Conservation (phyloP, 163 green algal genomes). For the Prototheca wickerhamii region DNA sequence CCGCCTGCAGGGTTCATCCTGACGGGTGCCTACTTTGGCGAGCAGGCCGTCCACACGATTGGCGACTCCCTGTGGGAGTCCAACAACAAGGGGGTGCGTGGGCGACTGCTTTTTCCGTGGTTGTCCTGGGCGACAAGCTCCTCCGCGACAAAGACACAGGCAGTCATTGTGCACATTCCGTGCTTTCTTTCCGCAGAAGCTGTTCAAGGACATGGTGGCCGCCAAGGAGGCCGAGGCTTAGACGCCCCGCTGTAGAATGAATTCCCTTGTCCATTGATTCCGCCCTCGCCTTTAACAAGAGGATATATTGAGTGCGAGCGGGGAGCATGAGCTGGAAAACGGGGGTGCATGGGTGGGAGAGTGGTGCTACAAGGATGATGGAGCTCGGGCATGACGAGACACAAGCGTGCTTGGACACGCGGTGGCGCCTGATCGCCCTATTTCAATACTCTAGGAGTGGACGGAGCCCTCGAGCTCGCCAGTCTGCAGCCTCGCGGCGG, state of each 20-base stretch:
- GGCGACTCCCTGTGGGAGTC: conserved; percentile 40
- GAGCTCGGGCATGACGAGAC: too few relatives aligned
- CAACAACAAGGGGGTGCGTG: conserved; percentile 44
- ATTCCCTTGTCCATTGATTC: not conserved
- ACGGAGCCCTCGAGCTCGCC: too few relatives aligned
- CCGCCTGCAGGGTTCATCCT: not conserved
- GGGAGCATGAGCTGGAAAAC: too few relatives aligned
- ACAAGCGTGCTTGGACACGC: too few relatives aligned
- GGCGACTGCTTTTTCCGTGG: too few relatives aligned
- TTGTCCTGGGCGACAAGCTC: not conserved
- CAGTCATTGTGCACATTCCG: not conserved
- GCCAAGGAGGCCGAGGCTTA: conserved; percentile 1
- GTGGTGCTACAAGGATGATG: too few relatives aligned
- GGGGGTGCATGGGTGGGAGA: too few relatives aligned
- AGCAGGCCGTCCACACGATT: conserved; percentile 28
- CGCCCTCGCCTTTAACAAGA: not conserved
- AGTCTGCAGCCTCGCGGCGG: too few relatives aligned
- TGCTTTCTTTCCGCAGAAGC: conserved; percentile 24
- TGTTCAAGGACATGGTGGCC: conserved; percentile 38
- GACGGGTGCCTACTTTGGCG: not conserved
- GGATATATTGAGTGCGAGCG: too few relatives aligned
- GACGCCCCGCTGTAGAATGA: not conserved
- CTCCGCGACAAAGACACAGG: too few relatives aligned
- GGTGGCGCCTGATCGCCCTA: too few relatives aligned
- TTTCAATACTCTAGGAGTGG: too few relatives aligned